Evolutionary conservation across 2,329 filamentous ascomycete species (phyloP).

Genomic region (Botryosphaeria dothidea): DNA sequence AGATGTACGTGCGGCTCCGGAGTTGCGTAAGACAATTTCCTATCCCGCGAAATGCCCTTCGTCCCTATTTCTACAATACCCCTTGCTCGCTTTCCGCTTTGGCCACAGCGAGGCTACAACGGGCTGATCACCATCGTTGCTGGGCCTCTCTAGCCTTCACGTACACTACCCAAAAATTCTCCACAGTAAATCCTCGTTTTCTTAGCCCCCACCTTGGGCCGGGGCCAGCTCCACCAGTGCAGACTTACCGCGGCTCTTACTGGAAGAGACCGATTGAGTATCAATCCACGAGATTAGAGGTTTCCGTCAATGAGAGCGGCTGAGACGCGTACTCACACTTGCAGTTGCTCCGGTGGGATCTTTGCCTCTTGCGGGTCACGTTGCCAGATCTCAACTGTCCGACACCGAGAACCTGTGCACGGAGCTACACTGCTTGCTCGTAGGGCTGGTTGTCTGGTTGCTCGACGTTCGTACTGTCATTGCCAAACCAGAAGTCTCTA

Average conservation of each 20-base stretch:
- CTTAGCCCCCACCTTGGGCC: background rate
- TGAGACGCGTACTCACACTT: background rate
- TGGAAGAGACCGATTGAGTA: slow-evolving; percentile 3
- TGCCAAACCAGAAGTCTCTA: too few species aligned
- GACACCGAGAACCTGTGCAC: too few species aligned
- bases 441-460: too few species aligned
- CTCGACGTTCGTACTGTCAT: too few species aligned
- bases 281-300: slow-evolving; percentile 3
- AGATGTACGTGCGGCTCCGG: slow-evolving; percentile 4
- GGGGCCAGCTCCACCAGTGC: background rate
- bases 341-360: background rate
- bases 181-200: background rate
- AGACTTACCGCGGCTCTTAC: slow-evolving; percentile 6
- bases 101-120: background rate
- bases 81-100: background rate
- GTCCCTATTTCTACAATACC: background rate
- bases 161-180: background rate
- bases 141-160: background rate
- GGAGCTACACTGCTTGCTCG: too few species aligned
- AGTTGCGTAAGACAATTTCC: background rate
- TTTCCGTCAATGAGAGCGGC: background rate
- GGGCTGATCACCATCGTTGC: background rate
- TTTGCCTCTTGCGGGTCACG: background rate
- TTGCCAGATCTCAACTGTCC: background rate
- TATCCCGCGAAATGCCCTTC: background rate